Conservation (phyloP, 1,284 basidiomycete genomes). For the Pseudozyma tsukubaensis region DNA sequence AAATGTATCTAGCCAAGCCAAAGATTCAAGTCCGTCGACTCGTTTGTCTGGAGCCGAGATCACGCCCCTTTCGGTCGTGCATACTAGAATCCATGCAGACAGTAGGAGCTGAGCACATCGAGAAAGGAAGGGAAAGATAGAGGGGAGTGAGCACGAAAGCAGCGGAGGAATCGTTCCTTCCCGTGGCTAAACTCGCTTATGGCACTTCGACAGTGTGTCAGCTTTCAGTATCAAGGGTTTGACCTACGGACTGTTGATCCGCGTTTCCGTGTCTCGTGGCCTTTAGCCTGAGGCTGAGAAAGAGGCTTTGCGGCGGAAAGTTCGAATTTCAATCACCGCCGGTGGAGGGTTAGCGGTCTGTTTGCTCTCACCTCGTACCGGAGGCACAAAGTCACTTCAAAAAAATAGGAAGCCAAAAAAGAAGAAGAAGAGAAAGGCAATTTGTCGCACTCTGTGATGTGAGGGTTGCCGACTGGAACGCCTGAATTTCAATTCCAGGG, state of each 20-base stretch:
- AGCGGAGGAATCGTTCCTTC: not conserved
- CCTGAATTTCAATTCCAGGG: not conserved
- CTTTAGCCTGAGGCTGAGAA: not conserved
- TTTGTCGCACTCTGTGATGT: not conserved
- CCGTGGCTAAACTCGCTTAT: constrained; percentile 19
- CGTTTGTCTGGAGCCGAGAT: constrained; percentile 14
- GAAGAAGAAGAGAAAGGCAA: not conserved
- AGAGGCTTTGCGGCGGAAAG: not conserved
- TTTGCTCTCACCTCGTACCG: constrained; percentile 3
- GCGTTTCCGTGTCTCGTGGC: constrained; percentile 2
- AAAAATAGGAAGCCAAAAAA: not conserved
- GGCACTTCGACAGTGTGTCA: too few species aligned
- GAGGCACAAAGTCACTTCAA: not conserved
- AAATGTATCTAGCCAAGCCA: not conserved
- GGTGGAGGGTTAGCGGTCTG: constrained; percentile 4
- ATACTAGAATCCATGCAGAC: not conserved
- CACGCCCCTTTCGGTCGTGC: constrained; percentile 7
- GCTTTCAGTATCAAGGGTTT: not conserved
- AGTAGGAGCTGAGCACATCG: not conserved
- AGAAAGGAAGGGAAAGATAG: not conserved
- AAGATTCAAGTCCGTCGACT: not conserved
- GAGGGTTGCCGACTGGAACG: not conserved
- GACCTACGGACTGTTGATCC: not conserved
- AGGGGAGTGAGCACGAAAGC: not conserved
- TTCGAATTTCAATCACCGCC: constrained; percentile 24